Conservation (phyloP, 495 filamentous ascomycete species). For the Geopyxis carbonaria region DNA sequence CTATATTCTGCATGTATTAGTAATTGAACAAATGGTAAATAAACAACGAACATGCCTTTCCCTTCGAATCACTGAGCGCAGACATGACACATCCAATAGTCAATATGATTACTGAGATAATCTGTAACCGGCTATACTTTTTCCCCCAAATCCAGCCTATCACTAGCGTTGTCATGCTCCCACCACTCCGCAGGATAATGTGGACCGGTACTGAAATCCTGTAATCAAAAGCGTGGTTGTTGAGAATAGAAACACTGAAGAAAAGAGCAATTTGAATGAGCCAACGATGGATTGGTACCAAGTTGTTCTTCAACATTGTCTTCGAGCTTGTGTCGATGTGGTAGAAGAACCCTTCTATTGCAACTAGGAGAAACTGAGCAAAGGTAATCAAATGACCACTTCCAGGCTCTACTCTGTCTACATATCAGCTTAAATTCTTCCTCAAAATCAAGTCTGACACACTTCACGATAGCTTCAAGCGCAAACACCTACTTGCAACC, state of each 20-base stretch:
- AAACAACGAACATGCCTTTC: slow-evolving; percentile 42
- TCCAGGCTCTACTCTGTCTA: slow-evolving; percentile 39
- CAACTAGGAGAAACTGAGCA: slow-evolving; percentile 77
- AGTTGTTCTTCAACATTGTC: slow-evolving; percentile 54
- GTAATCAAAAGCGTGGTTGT: slow-evolving; percentile 96
- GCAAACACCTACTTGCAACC: slow-evolving; percentile 57
- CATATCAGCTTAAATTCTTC: background rate
- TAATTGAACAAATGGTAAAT: background rate
- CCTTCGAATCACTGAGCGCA: slow-evolving; percentile 71
- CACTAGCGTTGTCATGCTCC: slow-evolving; percentile 81
- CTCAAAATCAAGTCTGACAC: slow-evolving; percentile 25
- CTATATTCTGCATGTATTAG: slow-evolving; percentile 9
- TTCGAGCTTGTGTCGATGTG: slow-evolving; percentile 42
- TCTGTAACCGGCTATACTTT: slow-evolving; percentile 59
- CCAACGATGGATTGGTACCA: slow-evolving; percentile 76
- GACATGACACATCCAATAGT: slow-evolving; percentile 72
- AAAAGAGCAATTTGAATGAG: slow-evolving; percentile 77
- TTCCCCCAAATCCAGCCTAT: slow-evolving; percentile 74
- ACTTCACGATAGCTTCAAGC: slow-evolving; percentile 92
- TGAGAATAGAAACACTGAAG: slow-evolving; percentile 78
- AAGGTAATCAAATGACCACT: slow-evolving; percentile 77
- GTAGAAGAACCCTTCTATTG: slow-evolving; percentile 58
- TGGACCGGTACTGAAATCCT: slow-evolving; percentile 92
- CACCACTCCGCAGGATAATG: slow-evolving; percentile 88
- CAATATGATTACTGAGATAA: slow-evolving; percentile 60